phyloP scores from a whole-genome alignment of 2,329 filamentous ascomycete genomes.

The Verticillium tricorpus region DNA sequence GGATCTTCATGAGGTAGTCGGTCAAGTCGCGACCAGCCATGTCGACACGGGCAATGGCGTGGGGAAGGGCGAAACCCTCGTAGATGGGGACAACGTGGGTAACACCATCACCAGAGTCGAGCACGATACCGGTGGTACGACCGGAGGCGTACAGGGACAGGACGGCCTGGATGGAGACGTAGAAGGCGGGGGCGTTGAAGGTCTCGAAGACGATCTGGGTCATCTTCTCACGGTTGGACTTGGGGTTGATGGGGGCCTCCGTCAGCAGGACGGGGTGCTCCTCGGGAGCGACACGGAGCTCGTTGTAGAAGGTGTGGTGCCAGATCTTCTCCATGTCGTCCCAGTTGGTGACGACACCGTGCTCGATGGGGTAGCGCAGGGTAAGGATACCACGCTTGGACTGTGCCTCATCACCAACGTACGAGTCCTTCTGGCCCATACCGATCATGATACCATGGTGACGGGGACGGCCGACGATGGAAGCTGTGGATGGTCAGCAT shows the following conservation, averaged over 20 bases:
- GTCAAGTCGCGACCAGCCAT: constrained; percentile 99
- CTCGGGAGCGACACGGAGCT: constrained; percentile 98
- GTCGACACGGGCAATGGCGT: constrained; percentile 99
- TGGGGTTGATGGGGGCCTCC: constrained; percentile 99
- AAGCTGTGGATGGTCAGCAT: constrained; percentile 60
- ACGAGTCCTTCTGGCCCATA: constrained; percentile 99
- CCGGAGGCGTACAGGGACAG: constrained; percentile 98
- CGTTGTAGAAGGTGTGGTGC: constrained; percentile 99
- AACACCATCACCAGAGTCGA: constrained; percentile 99
- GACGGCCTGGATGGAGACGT: constrained; percentile 99
- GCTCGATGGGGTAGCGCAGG: constrained; percentile 98
- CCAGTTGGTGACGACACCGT: constrained; percentile 99
- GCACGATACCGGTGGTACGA: constrained; percentile 99
- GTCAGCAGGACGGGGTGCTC: constrained; percentile 99
- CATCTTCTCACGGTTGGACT: constrained; percentile 99
- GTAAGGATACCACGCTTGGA: constrained; percentile 99
- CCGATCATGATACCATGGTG: constrained; percentile 99
- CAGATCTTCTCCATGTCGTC: constrained; percentile 99
- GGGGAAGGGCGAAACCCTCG: constrained; percentile 99
- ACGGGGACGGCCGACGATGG: constrained; percentile 98
- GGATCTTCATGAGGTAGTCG: constrained; percentile 99
- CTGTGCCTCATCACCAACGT: constrained; percentile 99
- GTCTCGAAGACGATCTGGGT: constrained; percentile 99
- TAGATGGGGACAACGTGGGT: constrained; percentile 99
- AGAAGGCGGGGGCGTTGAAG: constrained; percentile 99